phyloP scores from a whole-genome alignment of 1,139 yeast genomes.

The Candida pseudoviswanathii region DNA sequence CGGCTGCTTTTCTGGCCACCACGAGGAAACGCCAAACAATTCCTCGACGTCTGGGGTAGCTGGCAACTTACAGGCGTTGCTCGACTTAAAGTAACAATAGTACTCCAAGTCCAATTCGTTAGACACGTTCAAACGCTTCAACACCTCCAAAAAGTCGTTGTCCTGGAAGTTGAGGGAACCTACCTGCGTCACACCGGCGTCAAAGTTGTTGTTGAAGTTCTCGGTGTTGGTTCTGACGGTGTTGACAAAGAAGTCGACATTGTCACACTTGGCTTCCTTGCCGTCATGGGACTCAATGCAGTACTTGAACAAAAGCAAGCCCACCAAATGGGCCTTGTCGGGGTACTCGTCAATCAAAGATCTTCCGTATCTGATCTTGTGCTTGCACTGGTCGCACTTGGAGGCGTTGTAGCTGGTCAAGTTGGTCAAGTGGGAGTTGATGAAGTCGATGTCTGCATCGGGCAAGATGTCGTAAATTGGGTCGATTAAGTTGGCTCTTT shows the following conservation, averaged over 20 bases:
- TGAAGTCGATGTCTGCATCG: conserved; percentile 32
- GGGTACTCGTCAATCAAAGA: conserved; percentile 31
- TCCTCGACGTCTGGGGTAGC: conserved; percentile 29
- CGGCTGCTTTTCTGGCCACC: conserved; percentile 38
- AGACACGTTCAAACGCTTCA: conserved; percentile 37
- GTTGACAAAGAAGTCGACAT: conserved; percentile 41
- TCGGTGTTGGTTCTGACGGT: conserved; percentile 29
- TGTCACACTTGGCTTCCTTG: conserved; percentile 36
- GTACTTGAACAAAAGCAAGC: conserved; percentile 38
- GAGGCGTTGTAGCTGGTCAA: conserved; percentile 34
- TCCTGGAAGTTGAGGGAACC: conserved; percentile 36
- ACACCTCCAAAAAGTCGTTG: conserved; percentile 42
- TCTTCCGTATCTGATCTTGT: conserved; percentile 35
- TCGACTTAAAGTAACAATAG: conserved; percentile 33
- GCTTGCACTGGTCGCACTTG: conserved; percentile 38
- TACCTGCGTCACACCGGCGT: conserved; percentile 26
- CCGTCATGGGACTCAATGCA: conserved; percentile 35
- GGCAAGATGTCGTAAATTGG: conserved; percentile 27
- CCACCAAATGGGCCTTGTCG: conserved; percentile 37
- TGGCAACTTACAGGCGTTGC: conserved; percentile 31
- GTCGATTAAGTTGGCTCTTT: conserved; percentile 26
- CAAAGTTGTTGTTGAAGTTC: conserved; percentile 20
- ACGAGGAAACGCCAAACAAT: conserved; percentile 26
- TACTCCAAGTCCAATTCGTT: conserved; percentile 39
- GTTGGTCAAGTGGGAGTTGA: conserved; percentile 27